phyloP scores from a whole-genome alignment of 2,329 filamentous ascomycete genomes.

The Periconia sp. region DNA sequence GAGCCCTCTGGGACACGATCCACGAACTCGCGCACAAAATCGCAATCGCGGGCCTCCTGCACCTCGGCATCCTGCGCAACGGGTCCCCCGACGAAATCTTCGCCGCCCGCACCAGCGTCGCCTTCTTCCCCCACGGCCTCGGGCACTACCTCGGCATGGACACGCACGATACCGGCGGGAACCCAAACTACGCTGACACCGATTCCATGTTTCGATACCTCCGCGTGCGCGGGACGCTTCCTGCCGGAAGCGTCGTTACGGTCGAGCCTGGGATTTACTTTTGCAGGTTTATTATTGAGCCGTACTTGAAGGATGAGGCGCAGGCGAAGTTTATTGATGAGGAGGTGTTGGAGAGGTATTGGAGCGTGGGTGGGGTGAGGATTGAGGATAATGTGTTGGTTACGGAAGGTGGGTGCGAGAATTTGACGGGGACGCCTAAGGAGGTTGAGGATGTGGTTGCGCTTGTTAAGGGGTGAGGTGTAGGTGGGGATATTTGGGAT shows the following conservation, averaged over 20 bases:
- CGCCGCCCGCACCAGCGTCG: conserved; percentile 47
- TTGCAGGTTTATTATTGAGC: conserved; percentile 71
- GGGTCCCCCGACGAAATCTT: conserved; percentile 55
- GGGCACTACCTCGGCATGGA: conserved; percentile 57
- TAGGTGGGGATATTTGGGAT: no score
- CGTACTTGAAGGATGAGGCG: conserved; percentile 63
- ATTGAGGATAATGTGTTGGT: conserved; percentile 85
- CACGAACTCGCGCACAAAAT: conserved; percentile 79
- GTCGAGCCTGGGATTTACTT: conserved; percentile 93
- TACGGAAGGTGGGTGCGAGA: conserved; percentile 76
- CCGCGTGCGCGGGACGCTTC: conserved; percentile 73
- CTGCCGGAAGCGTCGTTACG: conserved; percentile 81
- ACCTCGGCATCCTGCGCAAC: conserved; percentile 70
- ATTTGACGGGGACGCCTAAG: conserved; percentile 76
- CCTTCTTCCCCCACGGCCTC: conserved; percentile 55
- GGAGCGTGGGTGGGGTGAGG: conserved; percentile 80
- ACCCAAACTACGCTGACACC: conserved; percentile 61
- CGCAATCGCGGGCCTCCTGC: conserved; percentile 76
- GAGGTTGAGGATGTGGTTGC: no score
- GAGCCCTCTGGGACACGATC: conserved; percentile 77
- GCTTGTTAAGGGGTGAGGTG: no score
- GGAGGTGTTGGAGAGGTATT: conserved; percentile 67
- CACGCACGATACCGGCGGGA: conserved; percentile 54
- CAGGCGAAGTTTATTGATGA: conserved; percentile 67
- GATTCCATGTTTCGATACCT: conserved; percentile 88